A percentile compares a stretch with the other conserved stretches of the same genome.
These are phyloP conservation scores for Austropuccinia psidii DNA, from an alignment of 1,284 basidiomycete genomes.

Conservation along the genomic window DNA sequence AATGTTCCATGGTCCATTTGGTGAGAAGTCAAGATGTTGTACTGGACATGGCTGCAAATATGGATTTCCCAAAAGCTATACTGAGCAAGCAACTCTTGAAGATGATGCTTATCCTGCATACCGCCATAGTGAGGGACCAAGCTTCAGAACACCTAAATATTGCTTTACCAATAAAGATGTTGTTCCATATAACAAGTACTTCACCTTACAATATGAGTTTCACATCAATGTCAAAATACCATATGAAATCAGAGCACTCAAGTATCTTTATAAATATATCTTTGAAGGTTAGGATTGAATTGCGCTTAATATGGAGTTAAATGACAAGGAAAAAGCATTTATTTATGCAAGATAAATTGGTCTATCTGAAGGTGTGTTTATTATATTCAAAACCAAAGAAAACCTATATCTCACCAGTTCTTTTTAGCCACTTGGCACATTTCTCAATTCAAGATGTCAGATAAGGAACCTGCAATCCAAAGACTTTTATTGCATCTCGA, in stretches of 20 bases:
- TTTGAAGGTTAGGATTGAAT: slow-evolving; percentile 52
- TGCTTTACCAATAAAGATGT: slow-evolving; percentile 46
- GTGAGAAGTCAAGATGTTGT: slow-evolving; percentile 48
- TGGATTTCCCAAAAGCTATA: slow-evolving; percentile 50
- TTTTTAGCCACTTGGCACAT: slow-evolving; percentile 40
- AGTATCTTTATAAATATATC: slow-evolving; percentile 54
- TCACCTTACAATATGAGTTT: slow-evolving; percentile 48
- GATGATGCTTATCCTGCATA: slow-evolving; percentile 49
- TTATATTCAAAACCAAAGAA: too few species aligned
- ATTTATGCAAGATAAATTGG: neutral
- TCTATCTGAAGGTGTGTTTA: neutral
- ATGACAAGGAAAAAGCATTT: neutral
- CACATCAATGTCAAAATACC: slow-evolving; percentile 54
- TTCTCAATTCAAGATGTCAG: neutral
- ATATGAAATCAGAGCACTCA: slow-evolving; percentile 47
- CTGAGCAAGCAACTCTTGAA: slow-evolving; percentile 47
- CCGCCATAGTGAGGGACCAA: neutral
- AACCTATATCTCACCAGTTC: neutral
- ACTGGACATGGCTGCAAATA: slow-evolving; percentile 50
- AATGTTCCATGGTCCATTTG: slow-evolving; percentile 54
- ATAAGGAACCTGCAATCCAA: neutral
- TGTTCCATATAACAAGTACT: slow-evolving; percentile 49
- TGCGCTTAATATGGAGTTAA: slow-evolving; percentile 40
- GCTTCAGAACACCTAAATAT: too few species aligned
- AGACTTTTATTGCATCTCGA: neutral